These are phyloP conservation scores for Scytalidium lignicola DNA, from an alignment of 2,329 filamentous ascomycete genomes.

Conservation along the genomic window DNA sequence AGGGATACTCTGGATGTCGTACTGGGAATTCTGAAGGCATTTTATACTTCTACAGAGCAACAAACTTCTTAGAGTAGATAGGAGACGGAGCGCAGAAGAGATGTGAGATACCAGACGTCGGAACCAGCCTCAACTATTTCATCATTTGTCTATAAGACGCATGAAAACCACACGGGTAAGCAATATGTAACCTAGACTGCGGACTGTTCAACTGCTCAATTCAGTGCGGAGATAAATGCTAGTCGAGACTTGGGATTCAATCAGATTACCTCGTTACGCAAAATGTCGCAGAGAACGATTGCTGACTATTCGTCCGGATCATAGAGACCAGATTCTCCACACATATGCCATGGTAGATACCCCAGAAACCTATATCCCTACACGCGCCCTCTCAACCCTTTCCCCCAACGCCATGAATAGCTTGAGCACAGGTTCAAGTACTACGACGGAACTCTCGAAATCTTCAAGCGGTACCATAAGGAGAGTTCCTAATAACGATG, in stretches of 20 bases:
- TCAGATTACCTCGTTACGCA: not conserved
- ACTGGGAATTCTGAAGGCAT: not conserved
- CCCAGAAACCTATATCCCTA: constrained; percentile 11
- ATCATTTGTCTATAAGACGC: not conserved
- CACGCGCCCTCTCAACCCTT: constrained; percentile 20
- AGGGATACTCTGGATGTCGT: not conserved
- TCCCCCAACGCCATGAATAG: constrained; percentile 25
- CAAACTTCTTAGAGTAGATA: not conserved
- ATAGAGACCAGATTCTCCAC: not conserved
- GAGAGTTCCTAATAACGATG: constrained; percentile 20
- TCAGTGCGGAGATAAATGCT: too few relatives aligned
- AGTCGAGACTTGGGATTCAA: too few relatives aligned
- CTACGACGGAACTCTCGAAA: constrained; percentile 9
- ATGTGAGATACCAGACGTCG: not conserved
- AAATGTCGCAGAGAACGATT: not conserved
- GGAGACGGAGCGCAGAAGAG: not conserved
- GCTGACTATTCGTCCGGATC: not conserved
- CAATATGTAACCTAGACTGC: not conserved
- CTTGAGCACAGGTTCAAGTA: constrained; percentile 1
- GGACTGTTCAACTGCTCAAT: not conserved
- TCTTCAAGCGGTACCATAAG: constrained; percentile 20
- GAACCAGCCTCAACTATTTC: not conserved
- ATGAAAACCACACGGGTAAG: not conserved
- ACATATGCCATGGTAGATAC: not conserved
- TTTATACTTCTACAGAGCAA: not conserved